Percentiles rank a stretch among this genome's conserved stretches.
phyloP scores from a whole-genome alignment of 106 monocot species.

The Apostasia shenzhenica region DNA sequence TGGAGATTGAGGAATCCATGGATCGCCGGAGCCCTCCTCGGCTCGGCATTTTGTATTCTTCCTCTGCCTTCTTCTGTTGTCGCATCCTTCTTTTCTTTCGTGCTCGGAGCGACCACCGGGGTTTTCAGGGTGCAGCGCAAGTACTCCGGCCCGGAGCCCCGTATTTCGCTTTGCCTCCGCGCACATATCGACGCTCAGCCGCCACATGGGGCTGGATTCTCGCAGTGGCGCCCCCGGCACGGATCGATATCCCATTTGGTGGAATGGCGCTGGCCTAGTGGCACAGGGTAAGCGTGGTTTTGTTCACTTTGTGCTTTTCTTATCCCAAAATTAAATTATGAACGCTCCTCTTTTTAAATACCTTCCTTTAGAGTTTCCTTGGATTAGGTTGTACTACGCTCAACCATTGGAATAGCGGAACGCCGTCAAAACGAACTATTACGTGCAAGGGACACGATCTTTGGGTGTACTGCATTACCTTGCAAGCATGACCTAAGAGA shows the following conservation, averaged over 20 bases:
- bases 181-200: slow-evolving; percentile 51
- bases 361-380: too few relatives aligned
- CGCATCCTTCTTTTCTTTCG: background rate
- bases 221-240: slow-evolving; percentile 13
- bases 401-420: slow-evolving; percentile 31
- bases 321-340: too few relatives aligned
- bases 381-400: slow-evolving; percentile 32
- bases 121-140: slow-evolving; percentile 50
- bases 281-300: slow-evolving; percentile 36
- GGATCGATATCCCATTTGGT: slow-evolving; percentile 54
- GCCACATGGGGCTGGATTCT: slow-evolving; percentile 53
- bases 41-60: too few relatives aligned
- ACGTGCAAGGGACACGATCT: slow-evolving; percentile 42
- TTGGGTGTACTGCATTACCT: slow-evolving; percentile 39
- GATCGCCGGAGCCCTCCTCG: too few relatives aligned
- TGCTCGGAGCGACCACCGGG: slow-evolving; percentile 8
- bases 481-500: slow-evolving; percentile 36
- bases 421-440: slow-evolving; percentile 31
- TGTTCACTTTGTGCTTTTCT: too few relatives aligned
- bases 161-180: slow-evolving; percentile 33
- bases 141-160: slow-evolving; percentile 8
- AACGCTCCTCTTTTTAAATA: too few relatives aligned
- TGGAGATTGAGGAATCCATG: too few relatives aligned
- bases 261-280: slow-evolving; percentile 52
- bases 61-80: too few relatives aligned